phyloP scores from a whole-genome alignment of 495 filamentous ascomycete genomes.

The Penicillium robsamsonii region DNA sequence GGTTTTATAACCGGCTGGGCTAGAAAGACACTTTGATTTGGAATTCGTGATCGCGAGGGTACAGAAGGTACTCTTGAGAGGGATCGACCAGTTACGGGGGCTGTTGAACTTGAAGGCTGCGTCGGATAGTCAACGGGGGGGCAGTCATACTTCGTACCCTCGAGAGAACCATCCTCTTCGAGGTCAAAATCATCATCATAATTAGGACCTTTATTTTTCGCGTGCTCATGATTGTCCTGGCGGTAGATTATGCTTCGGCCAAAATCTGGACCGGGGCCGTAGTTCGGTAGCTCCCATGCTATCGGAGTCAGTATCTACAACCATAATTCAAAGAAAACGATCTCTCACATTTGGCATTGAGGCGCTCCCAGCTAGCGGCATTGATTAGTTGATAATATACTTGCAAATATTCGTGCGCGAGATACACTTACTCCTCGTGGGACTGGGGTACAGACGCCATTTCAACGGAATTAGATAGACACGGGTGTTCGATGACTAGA shows the following conservation, averaged over 20 bases:
- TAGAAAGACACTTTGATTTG: background rate
- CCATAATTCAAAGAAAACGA: background rate
- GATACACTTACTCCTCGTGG: background rate
- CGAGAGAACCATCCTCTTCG: background rate
- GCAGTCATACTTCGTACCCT: background rate
- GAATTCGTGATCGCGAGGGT: no score
- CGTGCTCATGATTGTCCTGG: background rate
- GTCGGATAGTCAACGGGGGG: background rate
- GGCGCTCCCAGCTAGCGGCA: background rate
- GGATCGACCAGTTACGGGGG: background rate
- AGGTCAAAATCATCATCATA: background rate
- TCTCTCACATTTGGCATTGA: slow-evolving; percentile 1
- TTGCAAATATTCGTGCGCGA: background rate
- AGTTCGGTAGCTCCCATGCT: slow-evolving; percentile 3
- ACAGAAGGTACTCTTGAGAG: background rate
- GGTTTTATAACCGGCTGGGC: background rate
- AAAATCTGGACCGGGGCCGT: slow-evolving; percentile 1
- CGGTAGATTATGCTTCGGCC: background rate
- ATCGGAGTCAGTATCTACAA: background rate
- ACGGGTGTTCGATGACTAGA: background rate
- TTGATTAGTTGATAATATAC: background rate
- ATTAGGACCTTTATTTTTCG: background rate
- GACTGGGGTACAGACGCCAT: background rate
- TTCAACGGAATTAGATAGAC: background rate
- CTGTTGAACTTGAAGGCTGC: background rate